Evolutionary conservation across 129 eudicot species (phyloP), one percentile per base, ranked within the genome.

Genomic region (Scalesia atractyloides): DNA sequence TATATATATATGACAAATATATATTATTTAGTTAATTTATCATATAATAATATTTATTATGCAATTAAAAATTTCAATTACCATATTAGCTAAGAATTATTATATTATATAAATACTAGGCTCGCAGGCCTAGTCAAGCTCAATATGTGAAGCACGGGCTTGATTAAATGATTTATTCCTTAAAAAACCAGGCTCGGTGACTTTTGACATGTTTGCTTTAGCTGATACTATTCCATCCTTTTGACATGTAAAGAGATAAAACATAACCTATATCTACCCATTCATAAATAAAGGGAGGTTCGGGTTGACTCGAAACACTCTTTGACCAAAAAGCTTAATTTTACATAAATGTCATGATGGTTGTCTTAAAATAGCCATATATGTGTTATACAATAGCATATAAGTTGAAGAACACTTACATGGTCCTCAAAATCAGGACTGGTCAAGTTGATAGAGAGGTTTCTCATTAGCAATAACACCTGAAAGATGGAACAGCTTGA

Each of bases 361-460:
- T 62, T 34, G 24, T 62, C 22, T 30, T 30, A 20, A 34, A 18
- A 65, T 65, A 20, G 70, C 16, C 50, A 64, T 17, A 44, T 43
- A 8, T 11, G 36, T 20, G 53, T 11, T 17, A 5, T 10, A 2
- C 11, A 41, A 78, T 39, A 78, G 18, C 52, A 41, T 17, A 24
- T 13, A 43, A 53, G 50, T 48, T 61, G 19, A 36, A 50, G 58
- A 64, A 54, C 3, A 20, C 99, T 83, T 88, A 90, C 99, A 84
- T 94, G 99, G 68, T 88, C 88, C 84, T 94, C 99, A 80, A 94
- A 94, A 84, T 84, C 88, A 60, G 97, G 99, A 70, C 97, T 90
- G 13, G 88, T 87, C 85, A 94, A 78, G 74, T 94, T 94, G 85
- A 87, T 84, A 36, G 99, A 84, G 82, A 94, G 97, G 84, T 93